Evolutionary conservation across 2,329 filamentous ascomycete species (phyloP), one percentile per base, ranked within the genome.

Genomic region (Leptographium flavum): DNA sequence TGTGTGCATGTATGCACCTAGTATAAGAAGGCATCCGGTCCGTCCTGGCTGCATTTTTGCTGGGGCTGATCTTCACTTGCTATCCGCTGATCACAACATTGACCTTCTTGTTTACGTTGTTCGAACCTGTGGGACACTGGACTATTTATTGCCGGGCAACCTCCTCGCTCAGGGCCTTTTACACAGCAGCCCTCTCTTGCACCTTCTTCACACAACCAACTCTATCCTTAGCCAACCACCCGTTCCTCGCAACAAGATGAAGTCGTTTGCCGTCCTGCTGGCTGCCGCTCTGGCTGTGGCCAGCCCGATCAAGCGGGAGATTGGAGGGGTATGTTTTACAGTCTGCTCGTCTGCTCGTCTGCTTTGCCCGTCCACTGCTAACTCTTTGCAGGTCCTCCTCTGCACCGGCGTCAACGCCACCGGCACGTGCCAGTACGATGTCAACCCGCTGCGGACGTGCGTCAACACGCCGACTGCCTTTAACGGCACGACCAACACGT

Each of bases 401-500:
- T 74, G 71, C 60, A 69, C 62, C 25, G 70, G 70, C 23, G 60
- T 63, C 54, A 67, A 73, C 53, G 64, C 65, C 19, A 71, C 70
- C 2, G 70, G 69, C 30, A 51, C 53, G 10, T 75, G 71, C 59
- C 52, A 56, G 39, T 59, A 73, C 53, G 48, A 58, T 21, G 61
- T 65, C 38, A 70, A 69, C 55, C 41, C 62, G 13, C 54, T 74
- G 39, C 43, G 62, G 5, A 59, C 58, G 38, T 75, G 71, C 58
- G 58, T 69, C 56, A 59, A 73, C 56, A 59, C 74, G 43, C 54
- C 60, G 2, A 48, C 53, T 9, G 60, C 60, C n/a, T 68, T 64
- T 47, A 21, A n/a, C 37, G 37, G 30, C 43, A 55, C 55, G 50
- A 50, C 56, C 35, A 69, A 71, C 56, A 74, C 71, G 0, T 74